Percentiles rank a stretch among this genome's conserved stretches.
Evolutionary conservation across 495 filamentous ascomycete genomes (phyloP).

Genomic region (Talaromyces thailandensis): DNA sequence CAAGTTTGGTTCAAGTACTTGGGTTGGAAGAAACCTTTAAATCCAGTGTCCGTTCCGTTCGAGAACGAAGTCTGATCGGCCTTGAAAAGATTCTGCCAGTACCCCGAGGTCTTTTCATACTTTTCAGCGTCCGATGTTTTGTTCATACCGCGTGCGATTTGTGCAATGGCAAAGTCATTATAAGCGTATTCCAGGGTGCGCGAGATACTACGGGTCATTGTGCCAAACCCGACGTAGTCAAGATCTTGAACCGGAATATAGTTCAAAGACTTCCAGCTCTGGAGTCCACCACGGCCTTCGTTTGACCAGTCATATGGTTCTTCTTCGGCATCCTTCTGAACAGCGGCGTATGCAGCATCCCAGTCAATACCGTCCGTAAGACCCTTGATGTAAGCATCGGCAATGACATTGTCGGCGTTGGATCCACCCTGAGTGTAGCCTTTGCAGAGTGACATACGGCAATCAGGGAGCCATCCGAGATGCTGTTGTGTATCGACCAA

Average conservation of each 20-base stretch:
- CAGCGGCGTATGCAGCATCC: conserved; percentile 58
- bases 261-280: conserved; percentile 56
- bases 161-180: conserved; percentile 59
- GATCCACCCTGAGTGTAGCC: conserved; percentile 64
- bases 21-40: conserved; percentile 62
- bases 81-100: conserved; percentile 68
- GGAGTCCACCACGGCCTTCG: conserved; percentile 65
- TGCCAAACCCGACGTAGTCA: conserved; percentile 63
- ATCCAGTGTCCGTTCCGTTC: conserved; percentile 34
- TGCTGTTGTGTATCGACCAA: conserved; percentile 65
- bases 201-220: conserved; percentile 60
- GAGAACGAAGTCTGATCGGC: conserved; percentile 38
- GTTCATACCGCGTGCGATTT: conserved; percentile 45
- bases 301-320: conserved; percentile 59
- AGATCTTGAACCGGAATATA: conserved; percentile 66
- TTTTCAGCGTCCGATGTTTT: conserved; percentile 44
- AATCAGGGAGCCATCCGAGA: conserved; percentile 61
- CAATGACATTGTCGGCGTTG: conserved; percentile 67
- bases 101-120: conserved; percentile 51
- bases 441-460: conserved; percentile 61
- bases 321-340: conserved; percentile 60
- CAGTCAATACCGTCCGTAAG: conserved; percentile 55
- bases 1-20: conserved; percentile 50
- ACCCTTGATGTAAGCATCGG: conserved; percentile 67
- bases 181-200: conserved; percentile 62